Evolutionary conservation across 2,329 filamentous ascomycete species (phyloP), one percentile per base, ranked within the genome.

Genomic region (Aspergillus cejpii): DNA sequence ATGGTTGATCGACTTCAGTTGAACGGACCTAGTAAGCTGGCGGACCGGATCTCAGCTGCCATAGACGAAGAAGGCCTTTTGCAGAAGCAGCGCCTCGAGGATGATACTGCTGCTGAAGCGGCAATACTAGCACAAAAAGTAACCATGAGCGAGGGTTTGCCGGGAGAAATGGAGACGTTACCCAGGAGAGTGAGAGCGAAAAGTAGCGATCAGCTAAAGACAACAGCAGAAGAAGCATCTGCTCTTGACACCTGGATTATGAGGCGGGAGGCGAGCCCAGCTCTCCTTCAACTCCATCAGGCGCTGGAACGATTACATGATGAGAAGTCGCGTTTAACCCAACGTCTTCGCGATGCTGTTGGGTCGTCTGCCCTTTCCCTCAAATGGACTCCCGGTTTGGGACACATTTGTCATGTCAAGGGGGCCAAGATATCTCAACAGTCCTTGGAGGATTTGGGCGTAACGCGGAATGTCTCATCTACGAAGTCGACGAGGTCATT

Each of bases 51-150:
- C 47, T 70, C 78, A 39, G 73, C 78, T 2, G 83, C 91, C 3
- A 94, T 98, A 46, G 92, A 98, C 58, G 92, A 97, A 67, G 90
- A 96, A 51, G 87, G 89, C 0, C 72, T 97, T n/a, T 75, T 82
- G 12, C 81, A 87, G 53, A 83, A 87, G 57, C 90, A 96, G 57
- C 79, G 84, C 27, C 76, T 84, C 1, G 82, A 92, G 54, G 83
- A 91, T 49, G 80, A 77, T 41, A 81, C 87, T 51, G 81, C 82
- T 0, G 79, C 76, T 15, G 79, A 84, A 48, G 81, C 92, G 56
- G 78, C 86, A 19, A 78, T 79, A 1, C 72, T 94, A 38, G 87
- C 87, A 5, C 79, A 89, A 60, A 77, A 84, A 45, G 78, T 91
- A 8, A 74, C 87, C 15, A 72, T 75, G 20, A 75, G 77, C 24